phyloP scores from a whole-genome alignment of 106 monocot species.

The Agapanthus africanus region DNA sequence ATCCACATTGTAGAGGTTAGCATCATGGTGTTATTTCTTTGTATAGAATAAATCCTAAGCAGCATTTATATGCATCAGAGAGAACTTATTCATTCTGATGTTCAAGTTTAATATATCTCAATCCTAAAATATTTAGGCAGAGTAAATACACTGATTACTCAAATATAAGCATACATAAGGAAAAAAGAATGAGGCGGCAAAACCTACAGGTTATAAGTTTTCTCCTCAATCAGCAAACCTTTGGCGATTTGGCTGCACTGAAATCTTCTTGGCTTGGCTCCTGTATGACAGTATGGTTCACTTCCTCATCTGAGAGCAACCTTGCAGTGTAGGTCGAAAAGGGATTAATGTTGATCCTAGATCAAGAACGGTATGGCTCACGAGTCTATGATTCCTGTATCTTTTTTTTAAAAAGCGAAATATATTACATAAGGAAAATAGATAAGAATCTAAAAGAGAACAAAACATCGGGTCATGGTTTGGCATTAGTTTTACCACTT shows the following conservation, averaged over 20 bases:
- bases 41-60: too few relatives aligned
- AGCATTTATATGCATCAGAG: too few relatives aligned
- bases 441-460: neutral
- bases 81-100: too few relatives aligned
- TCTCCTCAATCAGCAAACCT: neutral
- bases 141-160: too few relatives aligned
- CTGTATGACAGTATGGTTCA: too few relatives aligned
- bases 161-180: neutral
- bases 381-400: neutral
- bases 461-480: neutral
- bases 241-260: neutral
- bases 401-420: neutral
- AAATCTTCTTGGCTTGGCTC: too few relatives aligned
- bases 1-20: too few relatives aligned
- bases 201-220: neutral
- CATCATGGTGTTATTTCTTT: too few relatives aligned
- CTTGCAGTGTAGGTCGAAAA: too few relatives aligned
- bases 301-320: too few relatives aligned
- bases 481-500: slow-evolving; percentile 15
- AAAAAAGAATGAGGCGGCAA: neutral
- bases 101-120: too few relatives aligned
- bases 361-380: neutral
- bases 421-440: neutral
- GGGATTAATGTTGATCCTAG: neutral
- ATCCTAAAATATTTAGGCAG: too few relatives aligned